Evolutionary conservation across 2,329 filamentous ascomycete species (phyloP), one percentile per base, ranked within the genome.

Genomic region (Pseudogymnoascus sp.): DNA sequence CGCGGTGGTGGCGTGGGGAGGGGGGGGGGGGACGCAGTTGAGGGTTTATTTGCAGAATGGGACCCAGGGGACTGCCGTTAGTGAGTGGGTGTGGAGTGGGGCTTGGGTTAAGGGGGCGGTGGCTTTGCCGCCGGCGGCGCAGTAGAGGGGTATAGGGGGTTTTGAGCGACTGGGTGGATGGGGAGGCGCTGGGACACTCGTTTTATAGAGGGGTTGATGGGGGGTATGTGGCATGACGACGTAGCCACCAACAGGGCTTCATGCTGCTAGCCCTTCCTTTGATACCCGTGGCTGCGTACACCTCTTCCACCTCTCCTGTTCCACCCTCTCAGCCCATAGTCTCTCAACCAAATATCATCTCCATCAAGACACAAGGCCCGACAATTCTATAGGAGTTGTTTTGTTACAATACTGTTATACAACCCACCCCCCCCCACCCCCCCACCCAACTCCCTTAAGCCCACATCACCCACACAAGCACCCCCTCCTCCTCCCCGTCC

Each of bases 41-140:
- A 47, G 65, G 21, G 65, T 67, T n/a, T 67, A 67, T 35, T 21
- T 67, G 4, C 64, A 67, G 65, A 65, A 65, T 31, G 65, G 65
- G 9, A 61, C 57, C n/a, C 8, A 61, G 13, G 28, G 13, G 21
- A 62, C 62, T 28, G 64, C 38, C 15, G 40, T 67, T n/a, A 65
- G 53, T 47, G 65, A 67, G 65, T 67, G 15, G 26, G 59, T 61
- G 28, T 61, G 59, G 59, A 38, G 36, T 35, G 31, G 59, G 15
- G 31, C 8, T 15, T 42, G 59, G 59, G 36, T 38, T 23, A n/a
- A 17, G 31, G 59, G 59, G 15, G 33, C 15, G 13, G 15, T n/a
- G 15, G 59, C 31, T n/a, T 17, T 61, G 3, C 59, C 59, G 59
- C 31, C 59, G 4, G 59, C 33, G 19, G 9, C 40, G 4, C 40